Percentiles rank a stretch among this genome's conserved stretches.
These are phyloP conservation scores for Planoprotostelium fungivorum DNA, from an alignment of 78 protist species.

Conservation along the genomic window DNA sequence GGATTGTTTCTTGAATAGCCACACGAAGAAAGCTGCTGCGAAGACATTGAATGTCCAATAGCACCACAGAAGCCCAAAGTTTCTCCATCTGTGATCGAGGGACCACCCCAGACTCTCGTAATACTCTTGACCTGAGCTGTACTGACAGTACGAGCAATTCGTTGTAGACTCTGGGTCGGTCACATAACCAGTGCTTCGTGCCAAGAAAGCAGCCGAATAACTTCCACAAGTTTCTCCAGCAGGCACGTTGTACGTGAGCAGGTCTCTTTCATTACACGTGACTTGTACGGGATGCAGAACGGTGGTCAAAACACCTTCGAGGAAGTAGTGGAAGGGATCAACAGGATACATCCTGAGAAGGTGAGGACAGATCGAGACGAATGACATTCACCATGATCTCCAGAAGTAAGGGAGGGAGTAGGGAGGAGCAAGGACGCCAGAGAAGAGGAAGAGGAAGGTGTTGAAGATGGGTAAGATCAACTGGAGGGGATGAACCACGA, in stretches of 20 bases:
- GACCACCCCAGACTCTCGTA: constrained; percentile 12
- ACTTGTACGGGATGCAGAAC: constrained; percentile 11
- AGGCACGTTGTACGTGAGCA: constrained; percentile 9
- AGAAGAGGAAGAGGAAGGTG: constrained; percentile 26
- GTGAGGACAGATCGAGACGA: neutral
- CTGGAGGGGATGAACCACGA: no score
- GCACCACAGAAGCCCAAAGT: constrained; percentile 20
- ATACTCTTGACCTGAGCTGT: constrained; percentile 23
- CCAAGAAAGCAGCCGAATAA: neutral
- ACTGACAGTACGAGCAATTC: constrained; percentile 28
- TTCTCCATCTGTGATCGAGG: constrained; percentile 18
- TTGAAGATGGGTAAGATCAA: constrained; percentile 1
- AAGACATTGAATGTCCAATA: neutral
- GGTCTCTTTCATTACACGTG: neutral
- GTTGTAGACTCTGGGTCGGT: neutral
- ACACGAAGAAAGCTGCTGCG: neutral
- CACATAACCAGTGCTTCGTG: neutral
- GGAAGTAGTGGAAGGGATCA: constrained; percentile 17
- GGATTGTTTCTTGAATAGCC: neutral
- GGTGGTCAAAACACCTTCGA: constrained; percentile 24
- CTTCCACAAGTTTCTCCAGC: constrained; percentile 2
- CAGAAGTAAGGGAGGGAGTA: neutral
- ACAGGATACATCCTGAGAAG: constrained; percentile 7
- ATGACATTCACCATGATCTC: neutral
- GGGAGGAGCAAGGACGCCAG: constrained; percentile 12